Evolutionary conservation across 352 stramenopile species (phyloP), one percentile per base, ranked within the genome.

Genomic region (Blastocystis hominis): DNA sequence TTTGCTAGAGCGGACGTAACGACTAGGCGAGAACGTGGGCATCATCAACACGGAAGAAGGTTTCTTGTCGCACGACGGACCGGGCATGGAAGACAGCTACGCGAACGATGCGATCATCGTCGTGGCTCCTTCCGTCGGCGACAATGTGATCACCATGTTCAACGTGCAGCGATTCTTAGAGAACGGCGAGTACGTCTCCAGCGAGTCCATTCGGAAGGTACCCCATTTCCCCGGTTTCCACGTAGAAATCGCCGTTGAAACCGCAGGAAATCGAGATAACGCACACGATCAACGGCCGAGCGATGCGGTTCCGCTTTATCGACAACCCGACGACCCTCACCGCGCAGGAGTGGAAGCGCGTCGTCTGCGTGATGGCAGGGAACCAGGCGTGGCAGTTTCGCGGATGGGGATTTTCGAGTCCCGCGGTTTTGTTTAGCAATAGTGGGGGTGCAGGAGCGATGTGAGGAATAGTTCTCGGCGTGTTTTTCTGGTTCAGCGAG

Each of bases 111-210:
- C 72, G n/a, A 84, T 84, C 50, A 64, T 84, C 15, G 30, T 84
- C 10, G 72, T 84, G 0, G 72, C 72, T n/a, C 72, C 72, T 17
- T 38, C 72, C n/a, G 72, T 53, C 38, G 72, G 72, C 30, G 68
- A 34, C 56, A 84, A 84, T 40, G 72, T 84, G 53, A 84, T 84
- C 40, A 84, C 72, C 7, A 84, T 84, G 72, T 84, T 54, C 72
- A 84, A 84, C 34, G 72, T 84, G 72, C 36, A 84, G 56, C n/a
- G 68, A 30, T 84, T 84, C 38, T 68, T 84, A n/a, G 47, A 53
- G 17, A 68, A 84, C 2, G 72, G 72, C 34, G 17, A 47, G 24
- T 84, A 84, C 10, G 50, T 84, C 15, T 30, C 72, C 17, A 84
- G 72, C 50, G 72, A 84, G 15, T 10, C 47, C 24, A 84, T 84